Base-by-base conservation (phyloP, 495 filamentous ascomycete genomes). In the Penicillium angulare region DNA sequence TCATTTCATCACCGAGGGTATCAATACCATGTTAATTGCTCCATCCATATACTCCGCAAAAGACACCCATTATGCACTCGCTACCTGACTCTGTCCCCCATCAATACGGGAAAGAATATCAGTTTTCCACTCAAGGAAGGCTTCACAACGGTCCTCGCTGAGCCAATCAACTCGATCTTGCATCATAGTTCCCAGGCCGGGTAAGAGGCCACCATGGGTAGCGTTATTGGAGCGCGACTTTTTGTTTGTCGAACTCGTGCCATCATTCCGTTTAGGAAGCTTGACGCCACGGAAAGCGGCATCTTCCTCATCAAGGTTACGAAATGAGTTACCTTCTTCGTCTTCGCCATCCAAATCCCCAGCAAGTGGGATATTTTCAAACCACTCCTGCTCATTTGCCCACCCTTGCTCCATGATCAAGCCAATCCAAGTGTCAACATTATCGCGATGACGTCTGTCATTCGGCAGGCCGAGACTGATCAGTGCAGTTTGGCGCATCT, bases 161-260 rank as follows among this genome's bases (percentile, higher is more conserved):
- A 96, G 63, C 65, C 83, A 95, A 67, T 96, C 89, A 47, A 90
- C 84, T 35, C 81, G 77, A 50, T 87, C 85, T 67, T 95, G 88
- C 71, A 95, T 86, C 88, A 93, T 93, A 2, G 85, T 90, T 12
- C 87, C 87, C 20, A 85, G 57, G 47, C 81, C 80, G 13, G 80
- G 78, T 23, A 82, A 62, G 3, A 84, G 66, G 52, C 76, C 61
- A 56, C 53, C 46, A 68, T 64, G 63, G 49, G 41, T 47, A 27
- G 49, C 36, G 22, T 49, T 27, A 7, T 48, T 38, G 23, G 45
- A 22, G n/a, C 45, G 36, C 1, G 44, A 52, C 4, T 9, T 4
- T 16, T 48, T 16, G 29, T 31, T 40, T 4, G 15, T 2, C 7
- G 55, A 53, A 16, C 48, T 18, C 5, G 34, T 31, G 18, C 23